A percentile compares a stretch with the other conserved stretches of the same genome.
phyloP scores from a whole-genome alignment of 352 stramenopile species.

The Phytopythium helicoides region DNA sequence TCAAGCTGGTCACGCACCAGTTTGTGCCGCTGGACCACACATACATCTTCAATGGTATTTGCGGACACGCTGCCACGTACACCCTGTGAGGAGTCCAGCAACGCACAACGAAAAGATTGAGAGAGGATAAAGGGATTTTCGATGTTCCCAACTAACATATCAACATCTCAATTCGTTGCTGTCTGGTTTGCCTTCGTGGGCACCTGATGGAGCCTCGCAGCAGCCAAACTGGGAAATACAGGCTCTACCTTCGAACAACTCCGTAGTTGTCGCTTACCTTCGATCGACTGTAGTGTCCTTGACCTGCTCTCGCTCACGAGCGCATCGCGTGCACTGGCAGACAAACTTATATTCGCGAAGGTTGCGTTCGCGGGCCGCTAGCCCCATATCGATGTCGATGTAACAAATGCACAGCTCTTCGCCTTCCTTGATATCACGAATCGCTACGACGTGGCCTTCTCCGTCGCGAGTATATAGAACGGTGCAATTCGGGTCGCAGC shows the following conservation, averaged over 20 bases:
- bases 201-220: too few relatives aligned
- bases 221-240: too few relatives aligned
- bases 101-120: background rate
- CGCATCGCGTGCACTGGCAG: slow-evolving; percentile 66
- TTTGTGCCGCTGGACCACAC: slow-evolving; percentile 97
- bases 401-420: slow-evolving; percentile 97
- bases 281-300: too few relatives aligned
- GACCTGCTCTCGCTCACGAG: slow-evolving; percentile 38
- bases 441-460: slow-evolving; percentile 61
- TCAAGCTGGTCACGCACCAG: slow-evolving; percentile 98
- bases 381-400: slow-evolving; percentile 84
- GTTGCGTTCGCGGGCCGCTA: slow-evolving; percentile 60
- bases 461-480: slow-evolving; percentile 87
- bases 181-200: too few relatives aligned
- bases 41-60: slow-evolving; percentile 98
- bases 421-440: slow-evolving; percentile 66
- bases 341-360: slow-evolving; percentile 83
- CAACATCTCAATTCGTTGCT: too few relatives aligned
- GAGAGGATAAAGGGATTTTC: background rate
- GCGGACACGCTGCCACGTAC: slow-evolving; percentile 65
- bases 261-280: too few relatives aligned
- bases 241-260: too few relatives aligned
- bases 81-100: slow-evolving; percentile 48
- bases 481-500: slow-evolving; percentile 91
- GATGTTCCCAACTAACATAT: too few relatives aligned